Base-by-base conservation (phyloP, 352 stramenopile genomes). In the Blastocystis sp. region DNA sequence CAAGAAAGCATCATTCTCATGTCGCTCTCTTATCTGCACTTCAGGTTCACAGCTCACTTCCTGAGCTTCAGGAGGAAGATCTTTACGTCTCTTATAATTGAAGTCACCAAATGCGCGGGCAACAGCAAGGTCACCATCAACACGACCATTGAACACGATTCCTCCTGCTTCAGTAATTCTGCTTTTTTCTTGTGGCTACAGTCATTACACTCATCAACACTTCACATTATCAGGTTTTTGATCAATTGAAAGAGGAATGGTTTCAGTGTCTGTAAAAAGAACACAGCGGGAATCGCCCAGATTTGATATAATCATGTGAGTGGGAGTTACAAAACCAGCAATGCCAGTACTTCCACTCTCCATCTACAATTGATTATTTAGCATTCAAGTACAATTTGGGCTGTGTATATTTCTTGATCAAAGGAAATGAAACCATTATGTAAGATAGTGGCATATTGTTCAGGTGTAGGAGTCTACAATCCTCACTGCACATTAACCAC, bases 221-320 rank as follows among this genome's bases (percentile, higher is more conserved):
- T 11, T 53, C 56, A 62, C 58, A 87, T 97, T 95, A 79, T 94
- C 94, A 35, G 94, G 94, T 89, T 97, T 97, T 92, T 97, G 95
- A 90, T 97, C 95, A 48, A 92, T 93, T 24, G 94, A 96, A 92
- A 96, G 95, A 24, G 93, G 92, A 22, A 95, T 62, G 1, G 56
- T 62, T 27, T 80, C 90, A 59, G 87, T 19, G 15, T 58, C 40
- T 19, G 35, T 44, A 15, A 89, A 53, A 13, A 91, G n/a, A 42
- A 91, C 87, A 40, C 84, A 54, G 24, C 90, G 89, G 19, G 69
- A 90, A 44, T 91, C 90, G 13, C 90, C 90, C 9, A 76, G 89
- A 60, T 91, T 91, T 44, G 88, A 90, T 2, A 84, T 40, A 37
- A 91, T 56, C 35, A 75, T 64, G n/a, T 91, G 79, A 22, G 60